A percentile compares a stretch with the other conserved stretches of the same genome.
Conservation (phyloP, 2,329 filamentous ascomycete species). For the Alternaria sp. region DNA sequence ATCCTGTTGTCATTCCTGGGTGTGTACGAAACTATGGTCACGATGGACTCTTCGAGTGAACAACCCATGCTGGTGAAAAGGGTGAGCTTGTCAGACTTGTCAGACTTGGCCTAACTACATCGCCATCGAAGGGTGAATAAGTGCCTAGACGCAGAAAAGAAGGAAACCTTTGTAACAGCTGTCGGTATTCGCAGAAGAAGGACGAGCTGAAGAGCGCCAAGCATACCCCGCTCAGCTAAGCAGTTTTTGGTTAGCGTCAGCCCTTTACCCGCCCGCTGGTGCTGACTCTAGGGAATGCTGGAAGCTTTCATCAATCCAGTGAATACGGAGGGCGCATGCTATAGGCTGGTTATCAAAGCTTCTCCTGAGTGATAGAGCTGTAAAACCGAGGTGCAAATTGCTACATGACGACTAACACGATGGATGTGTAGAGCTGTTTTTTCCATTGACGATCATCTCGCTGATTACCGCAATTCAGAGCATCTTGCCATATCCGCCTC, state of each 20-base stretch:
- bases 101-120: background rate
- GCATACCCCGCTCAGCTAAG: slow-evolving; percentile 4
- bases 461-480: background rate
- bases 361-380: background rate
- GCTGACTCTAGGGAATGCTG: background rate
- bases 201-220: slow-evolving; percentile 6
- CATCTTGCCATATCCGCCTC: background rate
- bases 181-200: background rate
- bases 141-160: background rate
- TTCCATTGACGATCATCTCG: background rate
- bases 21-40: background rate
- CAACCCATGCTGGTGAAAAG: background rate
- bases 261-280: background rate
- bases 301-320: background rate
- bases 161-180: background rate
- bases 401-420: background rate
- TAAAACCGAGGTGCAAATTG: background rate
- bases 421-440: background rate
- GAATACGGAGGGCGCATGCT: background rate
- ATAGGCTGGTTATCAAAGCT: background rate
- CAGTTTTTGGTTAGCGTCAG: background rate
- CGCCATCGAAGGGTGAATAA: background rate
- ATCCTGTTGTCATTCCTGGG: background rate
- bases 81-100: background rate
- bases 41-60: background rate